Evolutionary conservation across 306 rosid species (phyloP), one percentile per base, ranked within the genome.

Genomic region (Vigna mungo): DNA sequence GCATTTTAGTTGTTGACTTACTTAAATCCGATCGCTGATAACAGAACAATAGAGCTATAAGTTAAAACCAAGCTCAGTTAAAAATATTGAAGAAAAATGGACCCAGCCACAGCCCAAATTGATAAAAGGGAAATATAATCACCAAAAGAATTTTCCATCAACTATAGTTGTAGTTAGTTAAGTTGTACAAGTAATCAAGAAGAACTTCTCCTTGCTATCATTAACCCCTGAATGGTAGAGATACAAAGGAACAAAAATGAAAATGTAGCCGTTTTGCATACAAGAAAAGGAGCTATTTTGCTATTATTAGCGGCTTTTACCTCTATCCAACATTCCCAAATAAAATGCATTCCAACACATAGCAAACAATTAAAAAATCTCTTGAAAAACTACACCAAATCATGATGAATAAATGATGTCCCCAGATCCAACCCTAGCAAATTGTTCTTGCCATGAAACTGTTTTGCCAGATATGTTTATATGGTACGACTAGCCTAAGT

Each of bases 351-450:
- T 61, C 49, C 71, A 5, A 16, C 49, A 59, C 17, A 25, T 25
- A 68, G 3, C 72, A 62, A 58, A 30, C 43, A 58, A 58, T 58
- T 58, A 52, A n/a, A 37, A 9, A 5, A 16, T 11, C 58, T 15
- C 27, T 74, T 74, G 11, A 12, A 34, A n/a, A 14, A 14, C 54
- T 55, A 39, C n/a, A 8, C 6, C 9, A 14, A 39, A 55, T 72
- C 23, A 55, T 55, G 25, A 55, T 39, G 64, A 68, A 37, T 36
- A 80, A 74, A 67, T 44, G 56, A 18, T 74, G 59, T 68, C 61
- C 5, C 49, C 54, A 6, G 27, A 74, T 74, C 79, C 64, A 21
- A 55, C 69, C 52, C 72, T 37, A 67, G 39, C 27, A 67, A 63
- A 63, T 64, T 37, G 49, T 36, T 14, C 49, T 36, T 36, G 4